Conservation (phyloP, 768 basidiomycete species). For the Boletus rufocinnamomeus region DNA sequence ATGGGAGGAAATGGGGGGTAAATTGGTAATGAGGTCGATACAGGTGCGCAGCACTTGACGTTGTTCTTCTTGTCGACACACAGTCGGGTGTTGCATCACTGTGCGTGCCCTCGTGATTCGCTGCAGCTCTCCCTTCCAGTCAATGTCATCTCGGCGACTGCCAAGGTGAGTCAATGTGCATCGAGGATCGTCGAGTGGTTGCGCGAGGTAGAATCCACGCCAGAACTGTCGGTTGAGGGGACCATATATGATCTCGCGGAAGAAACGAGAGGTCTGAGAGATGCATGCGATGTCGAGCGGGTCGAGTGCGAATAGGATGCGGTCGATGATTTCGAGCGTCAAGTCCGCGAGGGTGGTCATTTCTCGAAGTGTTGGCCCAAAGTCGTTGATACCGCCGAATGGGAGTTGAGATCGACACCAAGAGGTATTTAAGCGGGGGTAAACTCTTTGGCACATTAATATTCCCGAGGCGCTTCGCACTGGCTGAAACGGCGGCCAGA, state of each 20-base stretch:
- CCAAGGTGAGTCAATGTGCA: conserved; percentile 43
- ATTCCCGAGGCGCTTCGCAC: conserved; percentile 2
- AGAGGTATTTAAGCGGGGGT: conserved; percentile 4
- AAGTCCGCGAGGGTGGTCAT: conserved; percentile 39
- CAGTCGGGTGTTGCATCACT: conserved; percentile 39
- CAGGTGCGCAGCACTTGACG: conserved; percentile 47
- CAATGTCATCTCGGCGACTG: conserved; percentile 29
- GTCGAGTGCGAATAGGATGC: conserved; percentile 56
- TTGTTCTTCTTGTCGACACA: conserved; percentile 47
- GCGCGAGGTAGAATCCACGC: conserved; percentile 63
- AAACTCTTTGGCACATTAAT: conserved; percentile 10
- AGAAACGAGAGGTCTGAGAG: conserved; percentile 50
- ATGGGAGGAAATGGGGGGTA: conserved; percentile 39
- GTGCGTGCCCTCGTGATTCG: conserved; percentile 55
- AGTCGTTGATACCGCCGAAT: not conserved
- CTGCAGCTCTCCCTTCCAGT: conserved; percentile 60
- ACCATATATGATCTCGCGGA: conserved; percentile 49
- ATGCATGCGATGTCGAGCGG: conserved; percentile 59
- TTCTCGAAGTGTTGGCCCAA: not conserved
- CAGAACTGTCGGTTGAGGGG: conserved; percentile 50
- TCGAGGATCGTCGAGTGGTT: conserved; percentile 66
- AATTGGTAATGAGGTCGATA: conserved; percentile 47
- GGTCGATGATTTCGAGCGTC: conserved; percentile 61
- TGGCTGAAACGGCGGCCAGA: conserved; percentile 21
- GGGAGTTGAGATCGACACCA: not conserved